phyloP scores from a whole-genome alignment of 768 basidiomycete genomes.

The Boletellus ananiceps region DNA sequence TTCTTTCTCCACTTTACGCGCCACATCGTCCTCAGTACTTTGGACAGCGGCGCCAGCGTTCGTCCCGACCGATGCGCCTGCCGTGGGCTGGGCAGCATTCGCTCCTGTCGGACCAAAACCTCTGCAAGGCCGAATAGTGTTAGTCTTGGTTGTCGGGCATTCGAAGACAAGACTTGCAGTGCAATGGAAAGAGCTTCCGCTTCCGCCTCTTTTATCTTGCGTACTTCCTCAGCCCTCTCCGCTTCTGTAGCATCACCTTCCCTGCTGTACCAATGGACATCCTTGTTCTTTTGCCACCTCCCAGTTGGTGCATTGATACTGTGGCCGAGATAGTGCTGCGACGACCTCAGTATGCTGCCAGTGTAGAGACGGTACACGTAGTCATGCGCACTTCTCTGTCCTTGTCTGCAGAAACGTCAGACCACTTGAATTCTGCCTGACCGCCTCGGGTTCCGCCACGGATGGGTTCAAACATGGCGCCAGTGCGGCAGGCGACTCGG shows the following conservation, averaged over 20 bases:
- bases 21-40: conserved; percentile 28
- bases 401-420: conserved; percentile 87
- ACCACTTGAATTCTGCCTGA: conserved; percentile 88
- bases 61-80: conserved; percentile 17
- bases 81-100: conserved; percentile 22
- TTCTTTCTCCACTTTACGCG: conserved; percentile 38
- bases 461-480: conserved; percentile 69
- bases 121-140: conserved; percentile 36
- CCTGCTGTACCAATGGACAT: conserved; percentile 92
- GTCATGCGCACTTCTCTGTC: conserved; percentile 69
- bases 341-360: background rate
- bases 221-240: conserved; percentile 68
- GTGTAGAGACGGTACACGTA: background rate
- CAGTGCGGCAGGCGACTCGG: background rate
- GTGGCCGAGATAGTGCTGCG: conserved; percentile 90
- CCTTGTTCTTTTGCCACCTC: conserved; percentile 96
- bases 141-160: background rate
- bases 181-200: conserved; percentile 83
- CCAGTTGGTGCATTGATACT: conserved; percentile 94
- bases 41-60: conserved; percentile 14
- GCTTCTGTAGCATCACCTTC: conserved; percentile 42
- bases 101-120: conserved; percentile 63
- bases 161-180: conserved; percentile 46
- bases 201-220: conserved; percentile 80
- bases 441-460: conserved; percentile 90